phyloP scores from a whole-genome alignment of 306 rosid species.

The Trifolium pratense region DNA sequence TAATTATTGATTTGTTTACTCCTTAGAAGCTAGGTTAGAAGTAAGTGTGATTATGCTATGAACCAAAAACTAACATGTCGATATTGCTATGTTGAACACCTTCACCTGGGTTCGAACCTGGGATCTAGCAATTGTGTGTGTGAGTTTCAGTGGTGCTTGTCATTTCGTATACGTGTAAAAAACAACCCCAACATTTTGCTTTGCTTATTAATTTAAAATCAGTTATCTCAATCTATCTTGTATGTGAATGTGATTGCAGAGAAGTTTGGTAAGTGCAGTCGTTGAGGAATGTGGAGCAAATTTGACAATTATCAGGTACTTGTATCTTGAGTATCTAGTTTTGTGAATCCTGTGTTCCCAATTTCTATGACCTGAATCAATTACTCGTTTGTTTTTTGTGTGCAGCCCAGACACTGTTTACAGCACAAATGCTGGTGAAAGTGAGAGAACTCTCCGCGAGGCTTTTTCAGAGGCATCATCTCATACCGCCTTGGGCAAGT shows the following conservation, averaged over 20 bases:
- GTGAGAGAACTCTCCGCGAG: slow-evolving; percentile 77
- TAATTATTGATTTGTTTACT: background rate
- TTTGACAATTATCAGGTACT: slow-evolving; percentile 71
- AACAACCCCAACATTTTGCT: background rate
- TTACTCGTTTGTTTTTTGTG: slow-evolving; percentile 24
- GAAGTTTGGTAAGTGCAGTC: slow-evolving; percentile 87
- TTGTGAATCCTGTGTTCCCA: slow-evolving; percentile 6
- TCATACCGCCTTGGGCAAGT: slow-evolving; percentile 61
- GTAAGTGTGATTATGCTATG: background rate
- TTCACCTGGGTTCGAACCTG: too few species aligned
- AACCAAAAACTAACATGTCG: background rate
- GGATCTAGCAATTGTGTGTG: too few species aligned
- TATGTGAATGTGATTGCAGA: slow-evolving; percentile 48
- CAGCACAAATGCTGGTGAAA: slow-evolving; percentile 78
- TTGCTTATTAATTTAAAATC: too few species aligned
- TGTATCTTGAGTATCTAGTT: slow-evolving; percentile 1
- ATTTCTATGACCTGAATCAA: slow-evolving; percentile 11
- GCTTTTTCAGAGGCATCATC: slow-evolving; percentile 81
- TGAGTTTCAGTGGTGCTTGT: too few species aligned
- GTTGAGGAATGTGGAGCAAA: slow-evolving; percentile 86
- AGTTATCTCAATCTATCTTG: background rate
- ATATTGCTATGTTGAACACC: too few species aligned
- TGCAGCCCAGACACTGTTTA: slow-evolving; percentile 81
- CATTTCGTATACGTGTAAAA: too few species aligned
- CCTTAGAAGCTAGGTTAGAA: background rate